phyloP scores from a whole-genome alignment of 2,329 filamentous ascomycete genomes.

The Penicillium corylophilum region DNA sequence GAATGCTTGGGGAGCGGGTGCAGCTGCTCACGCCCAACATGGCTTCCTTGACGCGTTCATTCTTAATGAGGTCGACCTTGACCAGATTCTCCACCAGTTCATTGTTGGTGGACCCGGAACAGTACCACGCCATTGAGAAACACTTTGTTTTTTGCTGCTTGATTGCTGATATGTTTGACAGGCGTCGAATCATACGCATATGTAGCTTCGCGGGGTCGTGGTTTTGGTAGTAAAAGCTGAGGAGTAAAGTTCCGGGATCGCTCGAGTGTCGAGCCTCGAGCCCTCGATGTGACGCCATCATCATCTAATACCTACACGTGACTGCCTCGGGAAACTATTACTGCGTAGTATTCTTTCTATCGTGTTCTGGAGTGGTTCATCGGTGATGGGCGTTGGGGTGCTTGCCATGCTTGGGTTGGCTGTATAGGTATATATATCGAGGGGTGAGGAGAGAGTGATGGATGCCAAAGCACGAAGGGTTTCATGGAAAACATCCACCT shows the following conservation, averaged over 20 bases:
- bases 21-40: conserved; percentile 64
- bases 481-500: too few species aligned
- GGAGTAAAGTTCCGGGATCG: not conserved
- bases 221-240: not conserved
- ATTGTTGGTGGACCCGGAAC: conserved; percentile 70
- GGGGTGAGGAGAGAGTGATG: not conserved
- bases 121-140: conserved; percentile 80
- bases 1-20: not conserved
- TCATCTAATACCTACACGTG: conserved; percentile 6
- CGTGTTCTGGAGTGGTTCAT: too few species aligned
- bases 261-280: not conserved
- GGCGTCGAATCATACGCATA: conserved; percentile 9
- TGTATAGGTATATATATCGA: not conserved
- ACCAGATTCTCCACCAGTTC: conserved; percentile 77
- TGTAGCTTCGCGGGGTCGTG: not conserved
- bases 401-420: not conserved
- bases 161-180: not conserved
- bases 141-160: conserved; percentile 10
- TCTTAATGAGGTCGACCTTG: conserved; percentile 69
- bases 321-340: too few species aligned
- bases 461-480: too few species aligned
- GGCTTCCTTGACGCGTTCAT: conserved; percentile 69
- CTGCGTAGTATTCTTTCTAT: too few species aligned
- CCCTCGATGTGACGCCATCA: conserved; percentile 10
- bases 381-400: too few species aligned